Conservation (phyloP, 352 stramenopile genomes). For the Blastocystis sp. region DNA sequence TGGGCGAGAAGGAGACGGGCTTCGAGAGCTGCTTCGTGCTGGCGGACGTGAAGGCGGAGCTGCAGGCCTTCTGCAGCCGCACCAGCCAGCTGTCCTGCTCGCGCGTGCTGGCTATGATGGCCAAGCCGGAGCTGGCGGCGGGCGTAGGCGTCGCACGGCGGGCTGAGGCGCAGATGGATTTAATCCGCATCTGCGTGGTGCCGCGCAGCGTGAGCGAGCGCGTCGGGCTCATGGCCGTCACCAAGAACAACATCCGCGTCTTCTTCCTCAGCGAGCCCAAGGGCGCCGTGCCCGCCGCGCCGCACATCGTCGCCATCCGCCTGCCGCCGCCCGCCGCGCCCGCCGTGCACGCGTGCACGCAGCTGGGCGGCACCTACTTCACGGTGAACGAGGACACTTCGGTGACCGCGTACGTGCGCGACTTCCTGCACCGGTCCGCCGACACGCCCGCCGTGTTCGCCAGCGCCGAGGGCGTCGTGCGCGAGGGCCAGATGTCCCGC, state of each 20-base stretch:
- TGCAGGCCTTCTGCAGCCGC: neutral
- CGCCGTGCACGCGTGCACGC: neutral
- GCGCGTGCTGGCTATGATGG: neutral
- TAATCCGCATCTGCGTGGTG: slow-evolving; percentile 12
- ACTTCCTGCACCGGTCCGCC: slow-evolving; percentile 10
- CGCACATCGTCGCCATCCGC: slow-evolving; percentile 11
- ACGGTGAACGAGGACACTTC: slow-evolving; percentile 26
- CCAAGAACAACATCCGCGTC: slow-evolving; percentile 14
- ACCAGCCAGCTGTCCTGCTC: neutral
- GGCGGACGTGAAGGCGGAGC: neutral
- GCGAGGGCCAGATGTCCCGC: neutral
- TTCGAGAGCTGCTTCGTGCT: slow-evolving; percentile 43
- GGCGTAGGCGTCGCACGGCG: neutral
- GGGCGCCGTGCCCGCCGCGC: neutral
- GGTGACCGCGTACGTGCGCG: slow-evolving; percentile 9
- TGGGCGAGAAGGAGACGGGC: slow-evolving; percentile 28
- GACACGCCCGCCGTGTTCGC: neutral
- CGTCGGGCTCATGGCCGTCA: slow-evolving; percentile 38
- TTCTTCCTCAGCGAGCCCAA: slow-evolving; percentile 14
- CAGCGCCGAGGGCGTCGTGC: neutral
- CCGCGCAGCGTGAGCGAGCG: neutral
- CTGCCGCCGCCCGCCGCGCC: neutral
- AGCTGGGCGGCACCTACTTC: slow-evolving; percentile 15
- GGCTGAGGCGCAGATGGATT: neutral
- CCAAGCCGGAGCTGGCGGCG: neutral